Evolutionary conservation across 75 land plant species (phyloP).

Genomic region (Sequoiadendron giganteum): DNA sequence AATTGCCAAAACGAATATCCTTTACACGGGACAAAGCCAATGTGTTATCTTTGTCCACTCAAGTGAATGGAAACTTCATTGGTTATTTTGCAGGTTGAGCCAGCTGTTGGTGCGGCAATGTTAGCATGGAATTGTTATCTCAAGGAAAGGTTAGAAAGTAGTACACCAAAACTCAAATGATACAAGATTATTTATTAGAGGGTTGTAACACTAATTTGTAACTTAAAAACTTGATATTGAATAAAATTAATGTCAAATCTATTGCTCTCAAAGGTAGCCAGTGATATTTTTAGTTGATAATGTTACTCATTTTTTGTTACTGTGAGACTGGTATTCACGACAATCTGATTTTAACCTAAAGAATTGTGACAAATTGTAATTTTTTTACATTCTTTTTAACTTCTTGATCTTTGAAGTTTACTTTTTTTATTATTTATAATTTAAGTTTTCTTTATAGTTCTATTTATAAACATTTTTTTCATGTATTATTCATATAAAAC

Average conservation of each 20-base stretch:
- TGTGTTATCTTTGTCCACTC: not conserved
- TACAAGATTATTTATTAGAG: not conserved
- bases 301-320: not conserved
- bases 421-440: no score
- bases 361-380: not conserved
- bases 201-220: not conserved
- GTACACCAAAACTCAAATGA: not conserved
- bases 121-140: slow-evolving; percentile 1
- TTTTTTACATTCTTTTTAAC: not conserved
- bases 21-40: not conserved
- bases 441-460: not conserved
- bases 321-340: not conserved
- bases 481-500: not conserved
- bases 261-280: not conserved
- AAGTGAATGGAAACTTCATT: not conserved
- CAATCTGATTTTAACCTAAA: not conserved
- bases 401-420: not conserved
- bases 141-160: not conserved
- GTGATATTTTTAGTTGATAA: not conserved
- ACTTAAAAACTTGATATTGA: not conserved
- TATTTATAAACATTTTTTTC: not conserved
- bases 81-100: not conserved
- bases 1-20: not conserved
- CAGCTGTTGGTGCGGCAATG: slow-evolving; percentile 6
- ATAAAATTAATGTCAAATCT: not conserved